phyloP scores from a whole-genome alignment of 345 rosid genomes.

The Carallia pectinifolia region DNA sequence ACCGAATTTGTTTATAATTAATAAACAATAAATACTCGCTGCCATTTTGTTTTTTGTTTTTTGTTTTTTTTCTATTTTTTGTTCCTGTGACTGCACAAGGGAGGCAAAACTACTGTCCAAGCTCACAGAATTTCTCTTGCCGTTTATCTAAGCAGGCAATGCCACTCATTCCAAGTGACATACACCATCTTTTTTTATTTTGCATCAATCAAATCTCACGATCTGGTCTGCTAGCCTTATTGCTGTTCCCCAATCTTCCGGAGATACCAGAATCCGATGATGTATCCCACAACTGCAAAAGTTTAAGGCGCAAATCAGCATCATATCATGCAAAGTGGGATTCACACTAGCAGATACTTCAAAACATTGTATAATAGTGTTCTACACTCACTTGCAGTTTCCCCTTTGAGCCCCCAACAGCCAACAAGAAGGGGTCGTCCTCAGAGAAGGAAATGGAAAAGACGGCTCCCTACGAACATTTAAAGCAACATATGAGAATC shows the following conservation, averaged over 20 bases:
- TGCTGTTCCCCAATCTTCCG: slow-evolving; percentile 41
- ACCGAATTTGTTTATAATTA: too few relatives aligned
- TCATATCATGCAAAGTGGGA: background rate
- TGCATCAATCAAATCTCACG: background rate
- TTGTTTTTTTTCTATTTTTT: too few relatives aligned
- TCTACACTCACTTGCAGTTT: slow-evolving; percentile 63
- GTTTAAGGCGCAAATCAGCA: background rate
- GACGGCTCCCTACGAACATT: slow-evolving; percentile 63
- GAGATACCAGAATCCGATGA: slow-evolving; percentile 48
- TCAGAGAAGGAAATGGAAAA: slow-evolving; percentile 75
- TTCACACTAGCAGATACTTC: background rate
- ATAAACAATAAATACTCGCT: too few relatives aligned
- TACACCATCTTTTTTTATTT: background rate
- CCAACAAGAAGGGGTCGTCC: slow-evolving; percentile 76
- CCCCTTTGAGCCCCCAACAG: slow-evolving; percentile 97
- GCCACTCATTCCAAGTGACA: background rate
- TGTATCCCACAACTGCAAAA: slow-evolving; percentile 82
- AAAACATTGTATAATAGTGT: background rate
- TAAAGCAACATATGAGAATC: background rate
- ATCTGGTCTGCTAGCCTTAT: slow-evolving; percentile 12
- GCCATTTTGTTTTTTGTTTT: too few relatives aligned
- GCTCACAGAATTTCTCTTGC: background rate
- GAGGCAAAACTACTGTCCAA: too few relatives aligned
- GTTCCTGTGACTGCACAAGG: too few relatives aligned
- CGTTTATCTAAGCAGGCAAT: background rate